Conservation (phyloP, 352 stramenopile species). For the Ochromonadaceae sp. region DNA sequence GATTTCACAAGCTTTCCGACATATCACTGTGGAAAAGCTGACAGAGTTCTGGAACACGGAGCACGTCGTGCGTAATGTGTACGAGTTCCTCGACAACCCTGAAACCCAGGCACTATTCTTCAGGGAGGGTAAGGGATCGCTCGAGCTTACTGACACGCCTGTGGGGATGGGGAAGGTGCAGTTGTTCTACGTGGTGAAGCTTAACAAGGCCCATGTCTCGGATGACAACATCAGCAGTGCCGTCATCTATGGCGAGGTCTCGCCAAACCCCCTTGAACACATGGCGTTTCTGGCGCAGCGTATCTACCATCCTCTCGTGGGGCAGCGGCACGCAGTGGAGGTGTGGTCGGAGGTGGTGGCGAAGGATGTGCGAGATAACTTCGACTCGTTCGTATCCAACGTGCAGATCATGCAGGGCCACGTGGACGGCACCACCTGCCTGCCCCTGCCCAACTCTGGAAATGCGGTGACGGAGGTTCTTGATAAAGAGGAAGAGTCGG, state of each 20-base stretch:
- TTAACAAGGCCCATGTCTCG: background rate
- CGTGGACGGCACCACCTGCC: constrained; percentile 53
- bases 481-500: background rate
- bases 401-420: constrained; percentile 67
- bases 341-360: constrained; percentile 17
- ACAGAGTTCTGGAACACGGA: background rate
- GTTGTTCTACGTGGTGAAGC: constrained; percentile 13
- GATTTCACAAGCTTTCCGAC: constrained; percentile 8
- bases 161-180: background rate
- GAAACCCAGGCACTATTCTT: background rate
- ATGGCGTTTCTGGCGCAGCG: background rate
- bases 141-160: background rate
- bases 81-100: constrained; percentile 9
- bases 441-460: constrained; percentile 49
- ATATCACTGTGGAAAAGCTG: constrained; percentile 4
- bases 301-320: constrained; percentile 5
- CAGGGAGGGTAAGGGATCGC: background rate
- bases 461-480: constrained; percentile 36
- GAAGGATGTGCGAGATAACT: constrained; percentile 27
- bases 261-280: background rate
- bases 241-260: constrained; percentile 12
- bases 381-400: constrained; percentile 28
- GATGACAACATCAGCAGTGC: constrained; percentile 11
- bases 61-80: background rate
- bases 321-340: background rate